phyloP scores from a whole-genome alignment of 768 basidiomycete genomes.

The Pleurotus ostreatus region DNA sequence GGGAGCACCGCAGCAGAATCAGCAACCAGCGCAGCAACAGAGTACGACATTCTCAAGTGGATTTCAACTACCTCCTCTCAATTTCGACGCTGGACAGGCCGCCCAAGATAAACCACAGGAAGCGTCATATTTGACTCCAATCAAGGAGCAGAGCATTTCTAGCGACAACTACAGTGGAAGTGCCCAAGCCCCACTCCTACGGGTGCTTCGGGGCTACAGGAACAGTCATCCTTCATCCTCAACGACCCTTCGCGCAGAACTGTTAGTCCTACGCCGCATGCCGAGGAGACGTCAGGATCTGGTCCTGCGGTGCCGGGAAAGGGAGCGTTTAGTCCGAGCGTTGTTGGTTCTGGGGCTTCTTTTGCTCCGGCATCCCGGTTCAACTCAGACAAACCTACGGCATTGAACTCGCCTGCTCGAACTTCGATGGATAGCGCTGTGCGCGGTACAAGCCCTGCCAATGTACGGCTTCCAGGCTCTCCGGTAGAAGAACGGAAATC shows the following conservation, averaged over 20 bases:
- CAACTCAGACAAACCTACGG: conserved; percentile 4
- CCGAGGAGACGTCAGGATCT: conserved; percentile 1
- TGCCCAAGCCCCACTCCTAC: conserved; percentile 15
- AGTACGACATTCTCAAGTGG: conserved; percentile 8
- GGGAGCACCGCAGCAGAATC: conserved; percentile 13
- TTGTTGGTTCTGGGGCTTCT: not conserved
- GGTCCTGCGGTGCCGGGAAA: not conserved
- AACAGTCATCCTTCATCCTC: conserved; percentile 1
- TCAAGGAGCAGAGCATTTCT: conserved; percentile 49
- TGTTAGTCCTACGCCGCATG: conserved; percentile 1
- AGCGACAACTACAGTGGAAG: conserved; percentile 20
- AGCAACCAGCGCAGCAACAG: conserved; percentile 10
- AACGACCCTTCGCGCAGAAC: not conserved
- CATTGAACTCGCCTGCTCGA: not conserved
- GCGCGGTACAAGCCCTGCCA: conserved; percentile 10
- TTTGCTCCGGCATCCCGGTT: not conserved
- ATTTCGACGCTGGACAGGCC: conserved; percentile 31
- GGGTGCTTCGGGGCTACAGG: conserved; percentile 14
- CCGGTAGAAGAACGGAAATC: conserved; percentile 9
- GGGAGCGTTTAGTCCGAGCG: not conserved
- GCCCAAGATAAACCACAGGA: conserved; percentile 18
- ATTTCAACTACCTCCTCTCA: conserved; percentile 59
- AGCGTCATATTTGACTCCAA: conserved; percentile 49
- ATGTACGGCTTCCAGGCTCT: conserved; percentile 10
- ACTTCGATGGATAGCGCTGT: conserved; percentile 5